Base-by-base conservation (phyloP, 2,329 filamentous ascomycete genomes). In the Calonectria hongkongensis region DNA sequence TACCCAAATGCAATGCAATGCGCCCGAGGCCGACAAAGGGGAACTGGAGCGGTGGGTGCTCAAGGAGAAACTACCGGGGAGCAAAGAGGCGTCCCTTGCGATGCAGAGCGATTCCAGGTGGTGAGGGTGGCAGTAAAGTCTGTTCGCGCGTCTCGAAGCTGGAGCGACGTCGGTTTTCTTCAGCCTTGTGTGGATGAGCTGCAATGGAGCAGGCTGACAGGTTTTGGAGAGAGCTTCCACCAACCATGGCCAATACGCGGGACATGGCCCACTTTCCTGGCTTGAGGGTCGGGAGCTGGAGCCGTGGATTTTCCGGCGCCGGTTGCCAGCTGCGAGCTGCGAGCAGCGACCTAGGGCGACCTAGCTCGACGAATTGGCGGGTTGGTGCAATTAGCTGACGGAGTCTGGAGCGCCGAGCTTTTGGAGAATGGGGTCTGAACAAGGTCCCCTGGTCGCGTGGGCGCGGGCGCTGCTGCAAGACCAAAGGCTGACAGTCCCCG, bases 111-210 rank as follows among this genome's bases (percentile, higher is more conserved):
- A 60, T 60, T 60, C 54, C 16, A 41, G 27, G 21, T 60, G 54
- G 54, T 36, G 33, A 16, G 15, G 12, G 33, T 41, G 54, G 36
- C 54, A 30, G 9, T 36, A 60, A 25, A 60, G 36, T 60, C 54
- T 27, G 54, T 21, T 41, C 21, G 54, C 54, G 54, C 41, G 66
- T 63, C 21, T 43, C 50, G 54, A n/a, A 27, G 10, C 64, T 69
- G 64, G 50, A 45, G 50, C 21, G 33, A 36, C 47, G 66, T 25
- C 47, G 54, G 47, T 51, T 63, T 79, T 78, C 76, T 73, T 77
- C 75, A 77, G 77, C 74, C 75, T 78, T 76, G 75, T 68, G 74
- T 73, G 63, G 51, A 64, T 21, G 41, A 69, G 66, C 58, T 65
- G 43, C 58, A 36, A 39, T 51, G 28, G 56, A 62, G 28, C 54